Evolutionary conservation across 73 alveolate species (phyloP).

Genomic region (Urostyla sp.): DNA sequence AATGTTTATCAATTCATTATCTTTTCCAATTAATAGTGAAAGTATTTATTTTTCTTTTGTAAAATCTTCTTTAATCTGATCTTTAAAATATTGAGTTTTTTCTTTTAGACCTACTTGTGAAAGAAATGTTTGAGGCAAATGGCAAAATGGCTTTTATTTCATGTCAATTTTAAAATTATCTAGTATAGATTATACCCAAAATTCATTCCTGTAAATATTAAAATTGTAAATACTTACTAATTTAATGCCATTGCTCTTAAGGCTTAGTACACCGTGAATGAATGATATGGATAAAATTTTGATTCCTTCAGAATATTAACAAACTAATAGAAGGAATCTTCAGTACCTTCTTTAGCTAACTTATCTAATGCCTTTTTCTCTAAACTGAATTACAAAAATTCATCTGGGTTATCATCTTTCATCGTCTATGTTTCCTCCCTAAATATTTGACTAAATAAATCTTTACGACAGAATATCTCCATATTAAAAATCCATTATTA

Average conservation of each 20-base stretch:
- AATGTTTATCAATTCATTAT: no score
- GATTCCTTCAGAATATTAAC: not conserved
- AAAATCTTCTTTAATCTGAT: not conserved
- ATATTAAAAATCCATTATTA: slow-evolving; percentile 20
- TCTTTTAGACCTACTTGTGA: not conserved
- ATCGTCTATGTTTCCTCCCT: not conserved
- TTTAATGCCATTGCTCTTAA: not conserved
- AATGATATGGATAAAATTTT: not conserved
- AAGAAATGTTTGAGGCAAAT: not conserved
- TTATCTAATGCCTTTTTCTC: not conserved
- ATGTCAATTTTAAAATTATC: not conserved
- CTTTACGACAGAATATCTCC: slow-evolving; percentile 6
- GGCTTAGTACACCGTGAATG: not conserved
- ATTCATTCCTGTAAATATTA: not conserved
- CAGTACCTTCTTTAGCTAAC: not conserved
- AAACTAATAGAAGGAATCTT: not conserved
- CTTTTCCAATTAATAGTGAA: not conserved
- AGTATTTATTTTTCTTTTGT: not conserved
- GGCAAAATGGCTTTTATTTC: not conserved
- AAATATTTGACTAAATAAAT: not conserved
- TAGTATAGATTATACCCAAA: not conserved
- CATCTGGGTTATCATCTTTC: slow-evolving; percentile 10
- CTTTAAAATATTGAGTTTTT: not conserved
- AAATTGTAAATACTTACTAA: not conserved
- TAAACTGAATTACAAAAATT: not conserved